Evolutionary conservation across 1,284 basidiomycete species (phyloP), one percentile per base, ranked within the genome.

Genomic region (Gomphus sp.): DNA sequence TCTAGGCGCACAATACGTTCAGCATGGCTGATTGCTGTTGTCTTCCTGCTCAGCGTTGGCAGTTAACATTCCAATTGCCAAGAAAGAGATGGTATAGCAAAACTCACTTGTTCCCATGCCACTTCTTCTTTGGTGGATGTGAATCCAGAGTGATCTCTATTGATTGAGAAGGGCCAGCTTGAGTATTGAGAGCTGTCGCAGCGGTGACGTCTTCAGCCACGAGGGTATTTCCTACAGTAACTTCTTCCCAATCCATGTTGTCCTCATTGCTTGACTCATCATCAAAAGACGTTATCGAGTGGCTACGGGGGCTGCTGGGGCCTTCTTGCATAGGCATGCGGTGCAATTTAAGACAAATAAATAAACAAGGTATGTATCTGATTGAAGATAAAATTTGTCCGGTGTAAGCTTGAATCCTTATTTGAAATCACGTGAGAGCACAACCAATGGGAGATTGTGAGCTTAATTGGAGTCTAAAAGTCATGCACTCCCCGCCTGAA

Each of bases 1-100:
- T 87, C 81, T 47, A 94, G 81, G 25, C 93, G 80, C 11, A 85
- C 70, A 22, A 87, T 74, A 11, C 92, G 81, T 67, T 93, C 89
- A 9, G 80, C 79, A 59, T 79, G 75, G 78, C 70, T 48, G 75
- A 72, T 66, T 70, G 45, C 63, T 70, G 45, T 63, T 47, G 73
- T 74, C 70, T 80, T 82, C 74, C 82, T 84, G 62, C 54, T 52
- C 63, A 41, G 39, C 33, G 52, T 16, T 34, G 60, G 14, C 52
- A 62, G 14, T 22, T 45, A 52, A 9, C 16, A 45, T 41, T 34
- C 22, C 25, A 43, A 39, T 7, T 14, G 22, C n/a, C 11, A 18
- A 36, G 25, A 37, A 34, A 33, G 16, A 31, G 28, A 31, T 2
- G 28, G n/a, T 41, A 51, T 34, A 52, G 14, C 28, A 25, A 62